These are phyloP conservation scores for Alternaria novae-zelandiae DNA, from an alignment of 2,329 filamentous ascomycete species.

Conservation along the genomic window DNA sequence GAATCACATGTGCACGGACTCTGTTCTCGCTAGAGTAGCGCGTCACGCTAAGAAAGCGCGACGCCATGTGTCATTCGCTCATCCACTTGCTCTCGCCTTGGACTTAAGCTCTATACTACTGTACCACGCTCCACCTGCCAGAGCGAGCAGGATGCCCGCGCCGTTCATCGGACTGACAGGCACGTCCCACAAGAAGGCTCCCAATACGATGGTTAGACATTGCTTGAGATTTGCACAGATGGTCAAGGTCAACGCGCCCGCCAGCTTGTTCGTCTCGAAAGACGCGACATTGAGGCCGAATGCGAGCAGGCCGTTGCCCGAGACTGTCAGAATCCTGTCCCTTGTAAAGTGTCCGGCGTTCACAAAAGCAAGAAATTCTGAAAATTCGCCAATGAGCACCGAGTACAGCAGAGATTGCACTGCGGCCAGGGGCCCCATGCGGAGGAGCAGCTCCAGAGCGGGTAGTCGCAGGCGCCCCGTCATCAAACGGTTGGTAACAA, in stretches of 20 bases:
- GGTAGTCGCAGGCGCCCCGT: conserved; percentile 3
- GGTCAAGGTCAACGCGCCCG: conserved; percentile 4
- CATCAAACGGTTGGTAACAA: conserved; percentile 7
- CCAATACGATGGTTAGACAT: conserved; percentile 1
- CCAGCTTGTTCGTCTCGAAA: conserved; percentile 5
- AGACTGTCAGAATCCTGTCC: background rate
- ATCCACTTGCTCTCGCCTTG: conserved; percentile 1
- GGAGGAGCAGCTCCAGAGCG: conserved; percentile 3
- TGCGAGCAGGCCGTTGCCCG: conserved; percentile 1
- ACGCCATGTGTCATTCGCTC: background rate
- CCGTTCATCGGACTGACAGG: conserved; percentile 3
- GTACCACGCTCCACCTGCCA: conserved; percentile 3
- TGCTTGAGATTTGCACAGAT: conserved; percentile 6
- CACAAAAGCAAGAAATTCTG: background rate
- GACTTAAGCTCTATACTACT: conserved; percentile 2
- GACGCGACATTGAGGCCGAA: conserved; percentile 1
- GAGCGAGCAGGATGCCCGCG: conserved; percentile 1
- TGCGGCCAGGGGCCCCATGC: conserved; percentile 4
- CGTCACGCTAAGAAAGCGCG: background rate
- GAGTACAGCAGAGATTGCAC: conserved; percentile 6
- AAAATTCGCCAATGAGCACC: conserved; percentile 3
- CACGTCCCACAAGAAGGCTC: conserved; percentile 3
- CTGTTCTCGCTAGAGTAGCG: background rate
- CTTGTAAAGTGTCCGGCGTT: background rate
- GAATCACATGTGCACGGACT: background rate